Evolutionary conservation across 2,329 filamentous ascomycete genomes (phyloP).

Genomic region (Sporothrix protearum): DNA sequence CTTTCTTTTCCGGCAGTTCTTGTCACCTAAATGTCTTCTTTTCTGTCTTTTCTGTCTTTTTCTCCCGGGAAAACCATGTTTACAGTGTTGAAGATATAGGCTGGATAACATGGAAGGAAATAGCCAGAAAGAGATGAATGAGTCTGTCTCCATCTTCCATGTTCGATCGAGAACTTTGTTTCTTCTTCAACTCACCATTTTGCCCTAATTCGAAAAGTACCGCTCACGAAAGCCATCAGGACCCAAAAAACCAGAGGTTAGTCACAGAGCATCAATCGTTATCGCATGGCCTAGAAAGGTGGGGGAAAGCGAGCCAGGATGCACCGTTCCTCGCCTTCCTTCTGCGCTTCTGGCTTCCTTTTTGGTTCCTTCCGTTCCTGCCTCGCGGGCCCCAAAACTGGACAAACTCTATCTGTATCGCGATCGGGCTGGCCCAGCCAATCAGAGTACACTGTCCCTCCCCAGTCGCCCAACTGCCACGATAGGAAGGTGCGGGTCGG

Average conservation of each 20-base stretch:
- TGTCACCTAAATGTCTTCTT: background rate
- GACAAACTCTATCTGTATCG: constrained; percentile 8
- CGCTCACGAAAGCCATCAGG: no score
- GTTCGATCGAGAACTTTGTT: background rate
- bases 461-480: background rate
- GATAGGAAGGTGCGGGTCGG: constrained; percentile 22
- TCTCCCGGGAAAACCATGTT: no score
- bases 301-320: background rate
- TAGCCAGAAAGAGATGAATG: no score
- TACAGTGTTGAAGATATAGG: no score
- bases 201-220: background rate
- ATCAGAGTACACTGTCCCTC: background rate
- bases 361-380: background rate
- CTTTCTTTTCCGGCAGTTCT: background rate
- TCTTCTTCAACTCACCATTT: background rate
- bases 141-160: no score
- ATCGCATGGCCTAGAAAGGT: background rate
- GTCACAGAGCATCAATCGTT: background rate
- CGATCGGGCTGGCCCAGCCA: background rate
- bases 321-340: background rate
- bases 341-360: background rate
- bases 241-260: background rate
- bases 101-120: no score
- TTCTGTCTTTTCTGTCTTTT: no score
- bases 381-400: background rate